These are phyloP conservation scores for Cucurbita moschata DNA, from an alignment of 306 rosid genomes.

Conservation along the genomic window DNA sequence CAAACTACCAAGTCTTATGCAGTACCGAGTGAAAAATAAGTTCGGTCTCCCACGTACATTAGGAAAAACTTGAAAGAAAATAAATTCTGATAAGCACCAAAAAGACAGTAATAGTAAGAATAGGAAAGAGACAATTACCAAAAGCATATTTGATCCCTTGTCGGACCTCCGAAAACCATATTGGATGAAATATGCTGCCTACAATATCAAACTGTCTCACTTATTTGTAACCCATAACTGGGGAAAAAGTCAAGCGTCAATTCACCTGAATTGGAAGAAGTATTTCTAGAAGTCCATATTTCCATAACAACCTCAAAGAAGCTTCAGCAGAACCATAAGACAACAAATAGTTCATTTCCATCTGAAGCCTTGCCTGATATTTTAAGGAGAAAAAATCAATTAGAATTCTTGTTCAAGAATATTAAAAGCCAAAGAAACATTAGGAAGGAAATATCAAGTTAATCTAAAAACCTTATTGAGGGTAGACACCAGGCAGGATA, in stretches of 20 bases:
- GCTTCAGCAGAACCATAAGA: constrained; percentile 87
- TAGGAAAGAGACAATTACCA: constrained; percentile 34
- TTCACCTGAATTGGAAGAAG: constrained; percentile 71
- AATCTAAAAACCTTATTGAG: constrained; percentile 60
- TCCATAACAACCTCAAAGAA: constrained; percentile 71
- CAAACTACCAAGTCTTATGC: neutral
- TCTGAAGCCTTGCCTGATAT: constrained; percentile 60
- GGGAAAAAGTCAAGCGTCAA: neutral
- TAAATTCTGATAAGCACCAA: neutral
- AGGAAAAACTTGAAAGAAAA: neutral
- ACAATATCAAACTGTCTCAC: constrained; percentile 17
- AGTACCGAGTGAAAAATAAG: neutral
- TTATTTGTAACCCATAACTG: neutral
- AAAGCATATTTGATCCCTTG: constrained; percentile 75
- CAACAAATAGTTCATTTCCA: constrained; percentile 84
- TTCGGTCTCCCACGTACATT: neutral
- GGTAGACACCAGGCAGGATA: constrained; percentile 38
- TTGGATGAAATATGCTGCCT: constrained; percentile 75
- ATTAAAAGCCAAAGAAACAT: neutral
- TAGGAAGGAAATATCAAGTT: constrained; percentile 7
- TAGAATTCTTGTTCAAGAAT: constrained; percentile 1
- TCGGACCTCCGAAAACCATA: constrained; percentile 61
- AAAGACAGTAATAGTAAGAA: neutral
- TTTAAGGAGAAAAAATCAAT: constrained; percentile 11
- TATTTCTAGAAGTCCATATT: constrained; percentile 67